Conservation (phyloP, 2,329 filamentous ascomycete species). For the Trichoderma asperellum region DNA sequence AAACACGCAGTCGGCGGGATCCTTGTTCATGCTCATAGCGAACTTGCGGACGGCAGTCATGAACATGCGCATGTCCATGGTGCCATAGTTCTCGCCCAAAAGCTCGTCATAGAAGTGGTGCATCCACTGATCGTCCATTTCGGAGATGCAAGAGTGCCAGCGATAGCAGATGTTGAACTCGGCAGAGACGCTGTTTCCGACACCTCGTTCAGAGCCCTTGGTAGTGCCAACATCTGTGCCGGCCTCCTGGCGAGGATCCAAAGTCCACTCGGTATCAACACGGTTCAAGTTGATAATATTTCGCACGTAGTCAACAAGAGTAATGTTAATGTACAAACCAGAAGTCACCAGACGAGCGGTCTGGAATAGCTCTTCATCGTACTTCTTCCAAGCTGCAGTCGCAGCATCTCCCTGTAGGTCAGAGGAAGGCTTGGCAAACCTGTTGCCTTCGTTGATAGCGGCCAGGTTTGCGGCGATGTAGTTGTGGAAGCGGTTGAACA, state of each 20-base stretch:
- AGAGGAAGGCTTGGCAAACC: constrained; percentile 69
- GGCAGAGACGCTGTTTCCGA: constrained; percentile 81
- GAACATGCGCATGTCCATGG: constrained; percentile 64
- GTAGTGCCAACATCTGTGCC: constrained; percentile 58
- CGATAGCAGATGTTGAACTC: constrained; percentile 90
- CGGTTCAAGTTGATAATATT: constrained; percentile 68
- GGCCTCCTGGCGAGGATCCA: constrained; percentile 75
- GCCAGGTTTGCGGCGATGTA: constrained; percentile 78
- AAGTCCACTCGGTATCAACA: constrained; percentile 74
- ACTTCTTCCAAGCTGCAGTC: constrained; percentile 63
- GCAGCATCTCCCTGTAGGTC: constrained; percentile 54
- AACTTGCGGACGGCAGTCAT: constrained; percentile 65
- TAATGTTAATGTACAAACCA: constrained; percentile 79
- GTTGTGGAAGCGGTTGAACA: constrained; percentile 89
- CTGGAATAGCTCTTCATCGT: constrained; percentile 79
- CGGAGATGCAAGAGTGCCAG: constrained; percentile 78
- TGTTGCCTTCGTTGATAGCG: constrained; percentile 80
- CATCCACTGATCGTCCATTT: constrained; percentile 79
- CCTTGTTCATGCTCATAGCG: constrained; percentile 62
- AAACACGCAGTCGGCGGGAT: constrained; percentile 72
- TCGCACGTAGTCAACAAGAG: constrained; percentile 75
- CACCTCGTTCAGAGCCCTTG: constrained; percentile 67
- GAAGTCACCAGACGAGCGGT: constrained; percentile 75
- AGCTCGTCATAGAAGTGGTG: constrained; percentile 67
- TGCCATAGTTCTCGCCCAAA: constrained; percentile 58